Evolutionary conservation across 2,329 filamentous ascomycete genomes (phyloP), one percentile per base, ranked within the genome.

Genomic region (Cercospora brassicicola): DNA sequence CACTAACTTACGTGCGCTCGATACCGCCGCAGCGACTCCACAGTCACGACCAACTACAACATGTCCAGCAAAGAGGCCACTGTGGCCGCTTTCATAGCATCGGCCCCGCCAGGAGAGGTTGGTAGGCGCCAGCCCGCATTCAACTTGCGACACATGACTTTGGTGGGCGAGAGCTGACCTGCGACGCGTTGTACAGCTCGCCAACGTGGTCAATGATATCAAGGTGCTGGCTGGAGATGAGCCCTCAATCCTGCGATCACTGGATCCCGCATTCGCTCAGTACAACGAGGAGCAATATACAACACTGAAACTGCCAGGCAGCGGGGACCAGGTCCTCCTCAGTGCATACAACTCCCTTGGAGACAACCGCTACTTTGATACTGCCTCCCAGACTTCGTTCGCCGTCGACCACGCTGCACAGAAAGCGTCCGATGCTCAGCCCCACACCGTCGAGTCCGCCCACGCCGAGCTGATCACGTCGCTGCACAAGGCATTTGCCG

Each of bases 231-330:
- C 93, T 18, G 84, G 88, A 70, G 88, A 91, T 73, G 88, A 89
- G 51, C 87, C 89, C 95, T 69, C 39, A 33, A 69, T 73, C 28
- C 82, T 94, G 65, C 83, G 88, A 68, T 89, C 91, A 71, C 90
- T 97, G 63, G 87, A 86, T 6, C 91, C 93, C 0, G 93, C 95
- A 0, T 96, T 97, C 79, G 86, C 94, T 81, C 93, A 91, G 81
- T 98, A 99, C 86, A 97, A 98, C 76, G 94, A 99, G 82, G 91
- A 94, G 81, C 95, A 99, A 81, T 91, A 97, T 80, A 83, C 89
- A 59, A 93, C 93, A 15, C 90, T 92, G 70, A 97, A 96, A 85
- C 87, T 99, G 65, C 94, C 94, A 0, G 93, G 93, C 31, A 88
- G 91, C 80, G 89, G 93, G 89, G 87, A 87, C 89, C 45, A 89